phyloP scores from a whole-genome alignment of 345 rosid species.

The Eucalyptus melliodora region DNA sequence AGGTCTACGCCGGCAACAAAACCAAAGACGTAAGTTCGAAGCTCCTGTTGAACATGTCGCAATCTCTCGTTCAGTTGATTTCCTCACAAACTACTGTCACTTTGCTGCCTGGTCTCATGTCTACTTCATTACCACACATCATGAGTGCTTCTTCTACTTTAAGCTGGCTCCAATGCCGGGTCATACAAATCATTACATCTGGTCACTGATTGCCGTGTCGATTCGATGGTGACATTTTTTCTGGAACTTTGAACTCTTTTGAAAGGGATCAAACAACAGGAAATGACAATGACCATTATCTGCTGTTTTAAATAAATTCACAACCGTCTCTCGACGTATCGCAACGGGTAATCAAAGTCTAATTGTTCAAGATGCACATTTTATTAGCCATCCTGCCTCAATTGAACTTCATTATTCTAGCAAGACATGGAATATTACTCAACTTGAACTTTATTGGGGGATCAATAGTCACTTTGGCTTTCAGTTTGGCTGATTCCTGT shows the following conservation, averaged over 20 bases:
- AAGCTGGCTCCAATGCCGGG: neutral
- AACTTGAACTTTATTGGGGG: neutral
- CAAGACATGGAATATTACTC: neutral
- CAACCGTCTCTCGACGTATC: neutral
- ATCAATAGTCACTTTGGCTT: neutral
- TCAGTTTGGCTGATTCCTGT: neutral
- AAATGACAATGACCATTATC: neutral
- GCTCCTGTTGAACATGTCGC: neutral
- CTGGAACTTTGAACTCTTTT: neutral
- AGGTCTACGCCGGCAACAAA: neutral
- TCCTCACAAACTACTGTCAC: neutral
- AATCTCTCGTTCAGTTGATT: neutral
- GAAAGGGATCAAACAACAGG: neutral
- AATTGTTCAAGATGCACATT: neutral
- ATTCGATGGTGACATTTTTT: neutral
- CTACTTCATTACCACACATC: neutral
- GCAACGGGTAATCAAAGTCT: neutral
- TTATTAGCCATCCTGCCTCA: neutral
- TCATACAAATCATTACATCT: neutral
- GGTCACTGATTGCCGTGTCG: neutral
- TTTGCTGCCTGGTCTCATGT: neutral
- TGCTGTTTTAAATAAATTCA: neutral
- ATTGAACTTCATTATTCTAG: neutral
- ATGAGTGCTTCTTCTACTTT: neutral
- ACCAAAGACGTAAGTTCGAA: neutral